Conservation (phyloP, 495 filamentous ascomycete species). For the Penicillium salamii region DNA sequence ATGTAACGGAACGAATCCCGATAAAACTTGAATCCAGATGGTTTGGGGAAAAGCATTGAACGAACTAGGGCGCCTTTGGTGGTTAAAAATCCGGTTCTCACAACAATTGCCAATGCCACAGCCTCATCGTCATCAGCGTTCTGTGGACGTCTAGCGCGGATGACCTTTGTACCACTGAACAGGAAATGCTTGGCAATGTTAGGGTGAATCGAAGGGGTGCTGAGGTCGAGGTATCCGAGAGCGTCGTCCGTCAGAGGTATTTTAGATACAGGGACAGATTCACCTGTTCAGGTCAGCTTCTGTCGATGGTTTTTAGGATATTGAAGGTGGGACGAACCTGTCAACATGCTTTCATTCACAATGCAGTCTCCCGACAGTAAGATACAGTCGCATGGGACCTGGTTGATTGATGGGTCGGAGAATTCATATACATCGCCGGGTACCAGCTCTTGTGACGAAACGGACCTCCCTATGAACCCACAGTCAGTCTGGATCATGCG, state of each 20-base stretch:
- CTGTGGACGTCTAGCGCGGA: slow-evolving; percentile 84
- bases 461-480: slow-evolving; percentile 65
- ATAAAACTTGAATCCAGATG: slow-evolving; percentile 97
- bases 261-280: slow-evolving; percentile 97
- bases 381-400: slow-evolving; percentile 91
- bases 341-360: slow-evolving; percentile 99
- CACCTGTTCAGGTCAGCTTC: slow-evolving; percentile 53
- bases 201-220: slow-evolving; percentile 72
- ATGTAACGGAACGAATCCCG: slow-evolving; percentile 97
- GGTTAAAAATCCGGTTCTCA: slow-evolving; percentile 93
- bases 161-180: slow-evolving; percentile 93
- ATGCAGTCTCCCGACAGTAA: slow-evolving; percentile 94
- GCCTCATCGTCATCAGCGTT: slow-evolving; percentile 83
- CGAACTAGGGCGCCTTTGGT: slow-evolving; percentile 95
- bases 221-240: slow-evolving; percentile 68
- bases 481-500: slow-evolving; percentile 1
- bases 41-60: slow-evolving; percentile 98
- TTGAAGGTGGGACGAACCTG: slow-evolving; percentile 48
- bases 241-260: slow-evolving; percentile 80
- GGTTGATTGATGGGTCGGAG: slow-evolving; percentile 89
- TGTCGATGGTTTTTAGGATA: neutral
- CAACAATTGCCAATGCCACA: slow-evolving; percentile 85
- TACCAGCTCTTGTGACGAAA: slow-evolving; percentile 82
- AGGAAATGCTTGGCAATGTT: slow-evolving; percentile 83
- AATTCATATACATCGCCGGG: slow-evolving; percentile 98